These are phyloP conservation scores for Ceratocystis albifundus DNA, from an alignment of 2,329 filamentous ascomycete genomes.

Conservation along the genomic window DNA sequence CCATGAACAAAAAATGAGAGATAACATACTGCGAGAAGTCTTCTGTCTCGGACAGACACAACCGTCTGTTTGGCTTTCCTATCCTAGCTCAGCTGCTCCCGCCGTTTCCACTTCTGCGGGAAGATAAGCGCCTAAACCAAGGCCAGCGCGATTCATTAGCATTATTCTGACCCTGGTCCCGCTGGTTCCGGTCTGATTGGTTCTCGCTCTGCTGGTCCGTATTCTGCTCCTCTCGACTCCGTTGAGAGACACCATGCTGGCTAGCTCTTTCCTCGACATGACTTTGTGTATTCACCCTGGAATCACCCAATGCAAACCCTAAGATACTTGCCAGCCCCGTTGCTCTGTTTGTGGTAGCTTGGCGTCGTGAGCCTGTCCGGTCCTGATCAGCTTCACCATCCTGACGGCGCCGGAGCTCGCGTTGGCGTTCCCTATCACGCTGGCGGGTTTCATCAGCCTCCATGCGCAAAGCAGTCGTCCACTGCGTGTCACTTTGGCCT, in stretches of 20 bases:
- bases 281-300: neutral
- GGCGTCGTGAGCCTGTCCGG: neutral
- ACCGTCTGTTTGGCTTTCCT: neutral
- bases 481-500: neutral
- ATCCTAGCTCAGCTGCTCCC: neutral
- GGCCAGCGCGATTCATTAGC: neutral
- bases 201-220: neutral
- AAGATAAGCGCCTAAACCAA: neutral
- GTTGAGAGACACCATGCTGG: neutral
- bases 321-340: neutral
- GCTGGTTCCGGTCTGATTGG: neutral
- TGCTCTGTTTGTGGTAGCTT: neutral
- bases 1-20: neutral
- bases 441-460: slow-evolving; percentile 6
- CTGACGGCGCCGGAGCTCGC: neutral
- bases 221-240: neutral
- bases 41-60: neutral
- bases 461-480: neutral
- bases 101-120: neutral
- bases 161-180: neutral
- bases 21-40: neutral
- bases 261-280: neutral
- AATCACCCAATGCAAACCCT: neutral
- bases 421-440: slow-evolving; percentile 10
- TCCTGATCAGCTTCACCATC: neutral